Evolutionary conservation across 441 rosid species (phyloP).

Genomic region (Adansonia grandidieri): DNA sequence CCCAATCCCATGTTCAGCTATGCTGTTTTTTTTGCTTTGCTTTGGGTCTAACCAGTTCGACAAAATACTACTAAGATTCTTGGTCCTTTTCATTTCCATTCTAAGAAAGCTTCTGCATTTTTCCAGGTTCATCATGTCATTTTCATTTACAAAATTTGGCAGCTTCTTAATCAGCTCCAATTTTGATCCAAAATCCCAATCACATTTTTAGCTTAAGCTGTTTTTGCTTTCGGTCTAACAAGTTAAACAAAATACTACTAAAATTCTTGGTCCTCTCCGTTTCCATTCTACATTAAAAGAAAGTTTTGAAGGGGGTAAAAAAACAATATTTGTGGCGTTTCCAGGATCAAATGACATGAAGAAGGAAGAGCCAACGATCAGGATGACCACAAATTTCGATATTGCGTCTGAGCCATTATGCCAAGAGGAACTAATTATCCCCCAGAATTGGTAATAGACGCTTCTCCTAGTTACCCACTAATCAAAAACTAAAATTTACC

Average conservation of each 20-base stretch:
- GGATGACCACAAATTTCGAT: slow-evolving; percentile 66
- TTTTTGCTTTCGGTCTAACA: background rate
- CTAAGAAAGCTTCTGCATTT: no score
- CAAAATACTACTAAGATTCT: no score
- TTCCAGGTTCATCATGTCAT: no score
- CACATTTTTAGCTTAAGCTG: background rate
- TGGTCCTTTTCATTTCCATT: no score
- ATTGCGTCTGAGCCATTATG: slow-evolving; percentile 85
- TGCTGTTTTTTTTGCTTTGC: no score
- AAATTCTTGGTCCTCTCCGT: background rate
- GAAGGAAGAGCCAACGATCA: slow-evolving; percentile 46
- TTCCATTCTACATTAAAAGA: background rate
- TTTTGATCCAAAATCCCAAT: background rate
- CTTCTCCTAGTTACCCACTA: background rate
- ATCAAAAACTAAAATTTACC: background rate
- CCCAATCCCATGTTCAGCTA: no score
- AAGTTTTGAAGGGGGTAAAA: background rate
- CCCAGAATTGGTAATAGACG: slow-evolving; percentile 91
- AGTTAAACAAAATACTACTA: background rate
- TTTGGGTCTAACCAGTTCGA: no score
- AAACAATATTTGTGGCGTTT: slow-evolving; percentile 67
- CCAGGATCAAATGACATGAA: slow-evolving; percentile 67
- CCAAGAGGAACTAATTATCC: slow-evolving; percentile 63
- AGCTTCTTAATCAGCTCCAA: no score
- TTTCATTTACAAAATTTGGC: no score